Conservation (phyloP, 805 yeast genomes). For the Teunomyces kruisii region DNA sequence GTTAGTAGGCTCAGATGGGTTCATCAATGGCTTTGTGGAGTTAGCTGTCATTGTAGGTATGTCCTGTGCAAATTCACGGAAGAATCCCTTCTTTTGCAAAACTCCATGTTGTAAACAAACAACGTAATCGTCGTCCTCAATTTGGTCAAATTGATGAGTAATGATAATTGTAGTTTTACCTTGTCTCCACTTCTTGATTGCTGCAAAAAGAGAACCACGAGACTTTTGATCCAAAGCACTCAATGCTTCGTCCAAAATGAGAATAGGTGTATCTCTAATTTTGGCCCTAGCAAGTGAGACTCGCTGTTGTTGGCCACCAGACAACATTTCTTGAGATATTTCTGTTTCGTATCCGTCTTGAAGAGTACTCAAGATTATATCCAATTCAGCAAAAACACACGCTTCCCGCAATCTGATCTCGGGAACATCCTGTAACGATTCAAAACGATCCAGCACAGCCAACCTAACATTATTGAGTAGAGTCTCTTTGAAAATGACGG, state of each 20-base stretch:
- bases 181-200: conserved; percentile 58
- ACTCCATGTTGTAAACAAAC: conserved; percentile 59
- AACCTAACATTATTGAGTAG: conserved; percentile 62
- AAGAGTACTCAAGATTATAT: conserved; percentile 46
- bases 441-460: conserved; percentile 36
- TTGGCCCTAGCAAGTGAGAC: conserved; percentile 83
- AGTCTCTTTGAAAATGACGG: conserved; percentile 63
- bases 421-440: conserved; percentile 17
- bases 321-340: conserved; percentile 49
- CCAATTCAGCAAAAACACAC: conserved; percentile 50
- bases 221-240: conserved; percentile 71
- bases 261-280: conserved; percentile 67
- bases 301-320: conserved; percentile 92
- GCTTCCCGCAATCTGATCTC: conserved; percentile 39
- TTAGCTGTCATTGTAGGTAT: no score
- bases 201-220: conserved; percentile 45
- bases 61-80: conserved; percentile 5
- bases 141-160: conserved; percentile 72
- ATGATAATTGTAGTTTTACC: conserved; percentile 76
- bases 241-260: conserved; percentile 82
- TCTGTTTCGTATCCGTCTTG: conserved; percentile 57
- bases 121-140: conserved; percentile 57
- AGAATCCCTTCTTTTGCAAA: conserved; percentile 28
- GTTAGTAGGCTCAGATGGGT: no score
- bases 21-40: no score